A percentile compares a stretch with the other conserved stretches of the same genome.
phyloP scores from a whole-genome alignment of 2,329 filamentous ascomycete genomes.

The Tolypocladium guangdongense region DNA sequence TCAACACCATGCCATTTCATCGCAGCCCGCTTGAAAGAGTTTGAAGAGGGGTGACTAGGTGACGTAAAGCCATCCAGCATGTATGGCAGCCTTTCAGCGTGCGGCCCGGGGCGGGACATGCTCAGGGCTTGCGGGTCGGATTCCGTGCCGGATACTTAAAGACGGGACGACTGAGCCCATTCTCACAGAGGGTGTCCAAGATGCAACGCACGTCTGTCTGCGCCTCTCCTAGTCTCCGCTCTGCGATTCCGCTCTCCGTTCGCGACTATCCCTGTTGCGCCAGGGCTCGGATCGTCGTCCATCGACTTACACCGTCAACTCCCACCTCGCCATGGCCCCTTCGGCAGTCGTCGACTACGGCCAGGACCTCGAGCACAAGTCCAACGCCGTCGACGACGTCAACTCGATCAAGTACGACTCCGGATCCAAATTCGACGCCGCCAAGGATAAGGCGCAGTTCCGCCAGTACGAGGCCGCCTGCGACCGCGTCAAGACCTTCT shows the following conservation, averaged over 20 bases:
- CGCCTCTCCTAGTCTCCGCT: background rate
- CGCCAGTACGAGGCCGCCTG: constrained; percentile 75
- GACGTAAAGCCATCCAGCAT: constrained; percentile 3
- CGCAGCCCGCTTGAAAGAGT: background rate
- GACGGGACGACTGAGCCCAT: background rate
- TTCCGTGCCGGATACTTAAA: background rate
- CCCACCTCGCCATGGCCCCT: constrained; percentile 11
- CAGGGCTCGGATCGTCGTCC: background rate
- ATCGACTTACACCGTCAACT: background rate
- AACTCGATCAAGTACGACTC: constrained; percentile 40
- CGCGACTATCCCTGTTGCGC: background rate
- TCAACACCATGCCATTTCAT: background rate
- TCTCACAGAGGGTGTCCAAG: background rate
- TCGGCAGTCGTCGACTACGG: constrained; percentile 13
- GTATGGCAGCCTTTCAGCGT: background rate
- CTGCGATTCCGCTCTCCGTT: background rate
- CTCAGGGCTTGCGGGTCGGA: background rate
- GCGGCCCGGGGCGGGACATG: background rate
- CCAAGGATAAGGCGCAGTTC: constrained; percentile 72
- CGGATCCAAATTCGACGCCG: constrained; percentile 55
- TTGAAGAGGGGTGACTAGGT: constrained; percentile 1
- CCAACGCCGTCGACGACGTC: constrained; percentile 39
- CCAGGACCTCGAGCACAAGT: constrained; percentile 34
- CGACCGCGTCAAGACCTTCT: constrained; percentile 79
- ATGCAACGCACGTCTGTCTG: background rate